Evolutionary conservation across 1,139 yeast genomes (phyloP), one percentile per base, ranked within the genome.

Genomic region (Pichia norvegensis): DNA sequence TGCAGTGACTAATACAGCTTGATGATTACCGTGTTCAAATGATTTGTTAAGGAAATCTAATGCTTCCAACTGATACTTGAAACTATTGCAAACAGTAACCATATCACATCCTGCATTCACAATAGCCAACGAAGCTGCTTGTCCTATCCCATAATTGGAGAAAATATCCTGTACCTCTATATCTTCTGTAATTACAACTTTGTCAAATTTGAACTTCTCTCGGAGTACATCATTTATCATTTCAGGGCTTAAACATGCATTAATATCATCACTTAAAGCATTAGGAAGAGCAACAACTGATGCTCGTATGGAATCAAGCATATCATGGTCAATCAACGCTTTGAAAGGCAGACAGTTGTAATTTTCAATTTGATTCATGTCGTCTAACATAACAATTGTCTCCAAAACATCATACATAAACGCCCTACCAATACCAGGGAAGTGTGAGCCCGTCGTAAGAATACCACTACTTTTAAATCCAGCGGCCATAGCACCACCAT

Each of bases 231-330:
- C 78, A 41, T 71, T 70, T n/a, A 79, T 66, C 4, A 80, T 66
- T n/a, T 73, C 63, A 4, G 83, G 83, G 21, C 79, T 73, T 46
- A 80, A 64, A 53, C 85, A 79, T 1, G 85, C 84, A 57, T 78
- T 83, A 41, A 76, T 70, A 54, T 79, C 85, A 52, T 76, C 78
- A 17, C 79, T 78, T 27, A 79, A 69, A 17, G 79, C 72, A 42
- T 77, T 74, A 1, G 85, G 85, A n/a, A 79, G 74, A 4, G 82
- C 83, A 52, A 83, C 79, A 4, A 84, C 84, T n/a, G 84, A 81
- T 4, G 77, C 82, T 63, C 74, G 69, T 25, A 78, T 64, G 0
- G 84, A 79, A 58, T 79, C 84, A 37, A 79, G 61, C 8, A 69
- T 50, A n/a, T 68, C 69, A 38, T 67, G 72, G 40, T 73, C 69